These are phyloP conservation scores for Fagus sylvatica DNA, from an alignment of 306 rosid genomes.

Conservation along the genomic window DNA sequence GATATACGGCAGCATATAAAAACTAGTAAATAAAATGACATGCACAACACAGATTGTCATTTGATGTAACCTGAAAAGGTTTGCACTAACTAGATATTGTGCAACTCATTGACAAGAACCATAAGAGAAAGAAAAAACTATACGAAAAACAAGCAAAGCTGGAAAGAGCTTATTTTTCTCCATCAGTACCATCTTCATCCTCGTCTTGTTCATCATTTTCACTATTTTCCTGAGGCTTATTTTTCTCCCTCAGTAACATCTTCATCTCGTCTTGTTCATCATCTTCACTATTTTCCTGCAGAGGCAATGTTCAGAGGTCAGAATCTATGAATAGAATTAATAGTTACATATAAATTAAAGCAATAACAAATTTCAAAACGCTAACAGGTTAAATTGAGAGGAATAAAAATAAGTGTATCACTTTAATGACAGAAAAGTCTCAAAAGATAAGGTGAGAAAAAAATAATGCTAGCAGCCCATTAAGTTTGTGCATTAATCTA, in stretches of 20 bases:
- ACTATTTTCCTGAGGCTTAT: slow-evolving; percentile 36
- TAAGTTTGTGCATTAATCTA: no score
- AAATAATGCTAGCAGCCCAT: no score
- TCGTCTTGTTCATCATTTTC: slow-evolving; percentile 31
- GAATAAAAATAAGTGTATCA: no score
- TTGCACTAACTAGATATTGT: background rate
- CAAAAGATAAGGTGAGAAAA: no score
- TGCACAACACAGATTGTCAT: background rate
- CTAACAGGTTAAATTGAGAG: no score
- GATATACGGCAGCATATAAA: background rate
- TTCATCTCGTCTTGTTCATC: slow-evolving; percentile 25
- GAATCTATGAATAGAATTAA: background rate
- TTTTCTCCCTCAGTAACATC: slow-evolving; percentile 14
- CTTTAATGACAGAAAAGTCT: no score
- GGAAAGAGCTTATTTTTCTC: slow-evolving; percentile 15
- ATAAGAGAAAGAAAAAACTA: background rate
- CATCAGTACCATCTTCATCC: slow-evolving; percentile 13
- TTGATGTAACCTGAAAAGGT: background rate
- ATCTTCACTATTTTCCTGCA: slow-evolving; percentile 46
- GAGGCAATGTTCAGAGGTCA: background rate
- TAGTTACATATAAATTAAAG: background rate
- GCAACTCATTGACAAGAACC: slow-evolving; percentile 1
- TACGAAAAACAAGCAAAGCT: background rate
- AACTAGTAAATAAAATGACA: background rate
- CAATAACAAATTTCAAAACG: background rate